Conservation (phyloP, 2,329 filamentous ascomycete species). For the Elsinoe australis region DNA sequence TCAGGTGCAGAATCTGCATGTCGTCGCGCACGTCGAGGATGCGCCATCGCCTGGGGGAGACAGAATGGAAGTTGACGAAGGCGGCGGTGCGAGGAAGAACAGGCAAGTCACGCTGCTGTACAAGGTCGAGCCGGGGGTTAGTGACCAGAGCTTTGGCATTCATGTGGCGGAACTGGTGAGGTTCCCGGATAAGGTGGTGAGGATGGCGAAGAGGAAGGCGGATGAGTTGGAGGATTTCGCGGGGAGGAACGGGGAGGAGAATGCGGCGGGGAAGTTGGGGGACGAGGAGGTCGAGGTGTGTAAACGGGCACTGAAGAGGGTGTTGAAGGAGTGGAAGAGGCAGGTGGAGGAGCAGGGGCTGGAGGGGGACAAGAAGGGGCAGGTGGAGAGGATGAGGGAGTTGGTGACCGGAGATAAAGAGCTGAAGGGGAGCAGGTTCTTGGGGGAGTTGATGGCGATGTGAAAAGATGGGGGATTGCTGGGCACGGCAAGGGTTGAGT, state of each 20-base stretch:
- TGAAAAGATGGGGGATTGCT: too few species aligned
- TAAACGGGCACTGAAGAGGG: conserved; percentile 72
- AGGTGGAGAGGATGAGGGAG: conserved; percentile 63
- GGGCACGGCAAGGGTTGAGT: too few species aligned
- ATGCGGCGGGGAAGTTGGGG: conserved; percentile 55
- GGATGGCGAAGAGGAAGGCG: conserved; percentile 98
- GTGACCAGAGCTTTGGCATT: conserved; percentile 96
- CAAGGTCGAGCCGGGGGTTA: conserved; percentile 91
- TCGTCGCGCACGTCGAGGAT: conserved; percentile 80
- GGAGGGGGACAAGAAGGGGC: conserved; percentile 45
- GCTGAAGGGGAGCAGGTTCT: conserved; percentile 57
- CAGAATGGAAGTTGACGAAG: conserved; percentile 28
- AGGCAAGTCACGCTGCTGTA: conserved; percentile 91
- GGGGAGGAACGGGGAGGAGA: conserved; percentile 61
- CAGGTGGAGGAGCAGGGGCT: conserved; percentile 52
- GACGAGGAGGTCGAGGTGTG: conserved; percentile 87
- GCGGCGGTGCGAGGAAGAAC: conserved; percentile 27
- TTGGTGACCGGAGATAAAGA: conserved; percentile 67
- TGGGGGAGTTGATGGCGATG: conserved; percentile 30
- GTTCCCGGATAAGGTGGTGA: conserved; percentile 93
- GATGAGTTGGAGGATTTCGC: conserved; percentile 97
- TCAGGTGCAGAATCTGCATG: conserved; percentile 87
- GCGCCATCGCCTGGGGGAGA: conserved; percentile 37
- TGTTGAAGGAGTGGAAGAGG: conserved; percentile 79
- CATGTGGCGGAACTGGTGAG: conserved; percentile 95